These are phyloP conservation scores for Cyberlindnera mississippiensis DNA, from an alignment of 805 yeast species.

Conservation along the genomic window DNA sequence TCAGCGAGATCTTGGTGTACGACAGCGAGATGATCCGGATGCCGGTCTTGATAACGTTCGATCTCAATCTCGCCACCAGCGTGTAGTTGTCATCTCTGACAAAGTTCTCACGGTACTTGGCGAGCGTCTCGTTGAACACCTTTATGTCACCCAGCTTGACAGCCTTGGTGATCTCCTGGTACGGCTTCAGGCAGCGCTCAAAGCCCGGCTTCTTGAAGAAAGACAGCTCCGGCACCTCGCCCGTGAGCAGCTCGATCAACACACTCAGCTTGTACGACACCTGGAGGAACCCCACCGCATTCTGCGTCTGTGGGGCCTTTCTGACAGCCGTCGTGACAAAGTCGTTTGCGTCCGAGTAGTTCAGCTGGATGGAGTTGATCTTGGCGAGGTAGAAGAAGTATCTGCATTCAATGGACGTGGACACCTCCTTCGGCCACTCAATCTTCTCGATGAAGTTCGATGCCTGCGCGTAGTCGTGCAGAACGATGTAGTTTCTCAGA, in stretches of 20 bases:
- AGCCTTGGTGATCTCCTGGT: slow-evolving; percentile 83
- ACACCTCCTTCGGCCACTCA: slow-evolving; percentile 80
- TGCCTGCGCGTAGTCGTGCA: slow-evolving; percentile 84
- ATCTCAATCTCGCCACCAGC: slow-evolving; percentile 83
- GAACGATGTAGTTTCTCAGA: slow-evolving; percentile 70
- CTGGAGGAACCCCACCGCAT: slow-evolving; percentile 84
- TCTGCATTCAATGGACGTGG: slow-evolving; percentile 86
- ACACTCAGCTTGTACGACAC: slow-evolving; percentile 85
- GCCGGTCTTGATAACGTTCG: slow-evolving; percentile 97
- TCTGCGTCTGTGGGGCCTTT: slow-evolving; percentile 88
- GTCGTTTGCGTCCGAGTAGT: slow-evolving; percentile 87
- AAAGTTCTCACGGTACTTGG: slow-evolving; percentile 56
- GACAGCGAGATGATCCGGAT: slow-evolving; percentile 88
- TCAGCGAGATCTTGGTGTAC: slow-evolving; percentile 84
- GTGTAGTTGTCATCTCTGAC: slow-evolving; percentile 78
- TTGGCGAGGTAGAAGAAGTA: slow-evolving; percentile 89
- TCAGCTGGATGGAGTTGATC: slow-evolving; percentile 86
- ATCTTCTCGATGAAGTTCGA: slow-evolving; percentile 85
- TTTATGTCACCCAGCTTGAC: slow-evolving; percentile 89
- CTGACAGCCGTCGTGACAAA: slow-evolving; percentile 91
- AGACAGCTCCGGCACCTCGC: slow-evolving; percentile 91
- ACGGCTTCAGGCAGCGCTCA: slow-evolving; percentile 67
- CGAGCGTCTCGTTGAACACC: slow-evolving; percentile 68
- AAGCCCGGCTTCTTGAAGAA: slow-evolving; percentile 64
- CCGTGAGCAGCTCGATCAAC: slow-evolving; percentile 88